phyloP scores from a whole-genome alignment of 805 yeast genomes.

The Wickerhamiella vanderwaltii region DNA sequence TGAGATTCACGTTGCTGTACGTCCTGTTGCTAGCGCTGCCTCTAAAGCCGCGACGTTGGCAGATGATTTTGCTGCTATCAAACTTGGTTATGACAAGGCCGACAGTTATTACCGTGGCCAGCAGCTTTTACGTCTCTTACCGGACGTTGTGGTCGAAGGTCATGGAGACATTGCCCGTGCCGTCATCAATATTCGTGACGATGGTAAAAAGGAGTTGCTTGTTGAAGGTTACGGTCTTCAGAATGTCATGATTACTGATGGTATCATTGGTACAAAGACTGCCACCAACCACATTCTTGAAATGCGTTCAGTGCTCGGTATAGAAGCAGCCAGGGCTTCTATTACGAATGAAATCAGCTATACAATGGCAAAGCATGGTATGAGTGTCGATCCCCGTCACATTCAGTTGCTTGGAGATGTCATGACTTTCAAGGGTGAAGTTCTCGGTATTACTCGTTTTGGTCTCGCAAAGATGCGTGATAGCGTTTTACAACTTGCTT shows the following conservation, averaged over 20 bases:
- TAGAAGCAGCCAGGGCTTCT: slow-evolving; percentile 92
- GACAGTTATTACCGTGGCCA: slow-evolving; percentile 81
- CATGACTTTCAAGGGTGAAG: slow-evolving; percentile 98
- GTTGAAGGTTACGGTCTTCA: slow-evolving; percentile 97
- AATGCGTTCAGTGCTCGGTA: slow-evolving; percentile 80
- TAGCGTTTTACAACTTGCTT: slow-evolving; percentile 90
- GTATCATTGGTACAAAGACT: slow-evolving; percentile 80
- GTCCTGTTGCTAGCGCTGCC: slow-evolving; percentile 10
- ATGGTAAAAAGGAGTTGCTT: slow-evolving; percentile 69
- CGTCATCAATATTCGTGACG: slow-evolving; percentile 82
- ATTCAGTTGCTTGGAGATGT: slow-evolving; percentile 95
- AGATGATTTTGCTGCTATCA: slow-evolving; percentile 9
- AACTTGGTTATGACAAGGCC: slow-evolving; percentile 26
- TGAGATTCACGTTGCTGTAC: slow-evolving; percentile 29
- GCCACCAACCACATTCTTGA: slow-evolving; percentile 87
- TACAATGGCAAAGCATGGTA: slow-evolving; percentile 98
- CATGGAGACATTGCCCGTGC: slow-evolving; percentile 86
- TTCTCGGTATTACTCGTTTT: slow-evolving; percentile 92
- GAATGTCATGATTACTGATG: slow-evolving; percentile 95
- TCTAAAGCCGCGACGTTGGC: neutral
- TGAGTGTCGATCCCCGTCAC: slow-evolving; percentile 99
- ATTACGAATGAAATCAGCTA: slow-evolving; percentile 90
- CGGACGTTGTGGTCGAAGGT: slow-evolving; percentile 86
- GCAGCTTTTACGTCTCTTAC: slow-evolving; percentile 71
- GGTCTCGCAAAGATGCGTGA: slow-evolving; percentile 98